These are phyloP conservation scores for Diversispora eburnea DNA, from an alignment of 192 early-diverging fungal genomes.

Conservation along the genomic window DNA sequence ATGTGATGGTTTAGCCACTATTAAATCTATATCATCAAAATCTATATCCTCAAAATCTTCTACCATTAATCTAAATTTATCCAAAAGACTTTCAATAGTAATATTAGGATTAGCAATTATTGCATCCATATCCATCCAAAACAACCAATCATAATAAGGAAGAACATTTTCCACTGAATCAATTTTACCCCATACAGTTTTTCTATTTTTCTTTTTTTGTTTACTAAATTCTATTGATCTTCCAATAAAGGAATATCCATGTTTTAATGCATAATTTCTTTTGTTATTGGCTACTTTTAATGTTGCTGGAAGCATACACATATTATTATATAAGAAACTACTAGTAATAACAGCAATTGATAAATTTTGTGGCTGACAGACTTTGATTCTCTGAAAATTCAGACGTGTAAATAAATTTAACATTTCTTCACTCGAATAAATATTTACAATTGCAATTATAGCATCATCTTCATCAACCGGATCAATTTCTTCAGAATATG, in stretches of 20 bases:
- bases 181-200: slow-evolving; percentile 59
- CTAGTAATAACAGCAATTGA: slow-evolving; percentile 50
- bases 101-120: slow-evolving; percentile 44
- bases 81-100: slow-evolving; percentile 41
- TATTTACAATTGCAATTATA: not conserved
- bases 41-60: slow-evolving; percentile 36
- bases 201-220: slow-evolving; percentile 42
- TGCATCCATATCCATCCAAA: slow-evolving; percentile 65
- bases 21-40: slow-evolving; percentile 45
- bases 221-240: slow-evolving; percentile 53
- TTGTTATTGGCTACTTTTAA: slow-evolving; percentile 49
- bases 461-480: not conserved
- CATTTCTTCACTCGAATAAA: not conserved
- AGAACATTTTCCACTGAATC: slow-evolving; percentile 52
- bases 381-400: slow-evolving; percentile 25
- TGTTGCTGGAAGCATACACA: slow-evolving; percentile 54
- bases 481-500: not conserved
- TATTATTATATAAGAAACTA: slow-evolving; percentile 51
- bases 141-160: slow-evolving; percentile 60
- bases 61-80: slow-evolving; percentile 31
- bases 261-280: slow-evolving; percentile 47
- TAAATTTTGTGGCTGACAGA: slow-evolving; percentile 24
- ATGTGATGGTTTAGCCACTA: slow-evolving; percentile 43
- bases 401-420: slow-evolving; percentile 17
- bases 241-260: slow-evolving; percentile 54